A percentile compares a stretch with the other conserved stretches of the same genome.
These are phyloP conservation scores for Medicago truncatula DNA, from an alignment of 306 rosid species.

Conservation along the genomic window MtrunA17r5.0-ANR NC_053049.1:39862001-39862500, in stretches of 20 bases:
- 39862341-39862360: constrained; percentile 35
- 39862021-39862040: not conserved
- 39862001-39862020: no score
- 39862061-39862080: constrained; percentile 53
- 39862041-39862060: constrained; percentile 40
- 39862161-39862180: constrained; percentile 16
- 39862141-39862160: constrained; percentile 44
- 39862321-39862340: not conserved
- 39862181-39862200: constrained; percentile 35
- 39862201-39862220: not conserved
- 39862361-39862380: constrained; percentile 98
- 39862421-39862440: constrained; percentile 54
- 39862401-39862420: constrained; percentile 64
- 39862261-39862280: constrained; percentile 94
- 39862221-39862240: constrained; percentile 85
- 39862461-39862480: constrained; percentile 77
- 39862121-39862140: constrained; percentile 51
- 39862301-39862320: constrained; percentile 22
- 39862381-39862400: constrained; percentile 96
- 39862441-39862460: constrained; percentile 72
- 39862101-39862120: constrained; percentile 63
- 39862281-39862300: constrained; percentile 35
- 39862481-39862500: constrained; percentile 18
- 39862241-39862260: constrained; percentile 71
- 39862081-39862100: constrained; percentile 51